Evolutionary conservation across 139 green algal genomes (phyloP).

Genomic region (Micractinium conductrix): DNA sequence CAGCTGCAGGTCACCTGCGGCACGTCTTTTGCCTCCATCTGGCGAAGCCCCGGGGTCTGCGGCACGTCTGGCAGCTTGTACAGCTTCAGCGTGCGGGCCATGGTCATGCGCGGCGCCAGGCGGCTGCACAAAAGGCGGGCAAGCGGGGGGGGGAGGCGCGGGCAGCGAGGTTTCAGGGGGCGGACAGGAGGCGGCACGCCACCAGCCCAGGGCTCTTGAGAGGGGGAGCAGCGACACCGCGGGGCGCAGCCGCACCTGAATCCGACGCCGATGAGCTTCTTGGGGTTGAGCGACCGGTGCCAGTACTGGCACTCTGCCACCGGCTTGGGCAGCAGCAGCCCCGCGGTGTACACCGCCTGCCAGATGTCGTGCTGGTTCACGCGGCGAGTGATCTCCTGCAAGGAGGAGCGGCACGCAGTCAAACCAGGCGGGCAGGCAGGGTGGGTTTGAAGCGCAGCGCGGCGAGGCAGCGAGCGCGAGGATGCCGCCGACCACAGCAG

Average conservation of each 20-base stretch:
- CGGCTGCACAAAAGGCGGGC: background rate
- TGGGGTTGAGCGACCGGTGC: conserved; percentile 95
- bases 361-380: conserved; percentile 55
- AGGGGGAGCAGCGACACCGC: no score
- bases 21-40: conserved; percentile 76
- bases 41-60: conserved; percentile 80
- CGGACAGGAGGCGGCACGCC: no score
- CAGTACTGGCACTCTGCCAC: conserved; percentile 93
- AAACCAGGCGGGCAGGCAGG: no score
- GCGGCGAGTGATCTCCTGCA: conserved; percentile 70
- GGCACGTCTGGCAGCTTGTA: conserved; percentile 88
- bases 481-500: no score
- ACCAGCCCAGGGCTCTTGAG: no score
- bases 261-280: conserved; percentile 95
- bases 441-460: no score
- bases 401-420: no score
- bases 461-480: no score
- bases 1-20: conserved; percentile 49
- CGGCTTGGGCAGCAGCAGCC: conserved; percentile 94
- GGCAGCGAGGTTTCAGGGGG: no score
- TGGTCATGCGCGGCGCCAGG: conserved; percentile 88
- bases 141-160: background rate
- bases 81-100: conserved; percentile 95
- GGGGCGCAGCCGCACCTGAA: conserved; percentile 79
- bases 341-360: conserved; percentile 94